A percentile compares a stretch with the other conserved stretches of the same genome.
phyloP scores from a whole-genome alignment of 768 basidiomycete species.

The Podaxis sp. region DNA sequence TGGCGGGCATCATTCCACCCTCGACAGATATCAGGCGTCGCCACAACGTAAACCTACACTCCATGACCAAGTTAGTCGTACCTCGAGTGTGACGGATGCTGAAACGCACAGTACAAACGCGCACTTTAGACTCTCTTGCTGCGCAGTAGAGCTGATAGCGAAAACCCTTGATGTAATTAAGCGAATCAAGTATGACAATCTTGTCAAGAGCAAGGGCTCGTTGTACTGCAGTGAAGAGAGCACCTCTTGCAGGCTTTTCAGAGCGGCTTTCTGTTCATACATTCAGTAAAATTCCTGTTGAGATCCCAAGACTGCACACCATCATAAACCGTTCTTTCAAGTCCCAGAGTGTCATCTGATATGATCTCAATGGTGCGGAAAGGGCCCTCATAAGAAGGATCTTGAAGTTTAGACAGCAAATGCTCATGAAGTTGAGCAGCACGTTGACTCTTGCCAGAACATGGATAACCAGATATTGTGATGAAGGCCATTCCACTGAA shows the following conservation, averaged over 20 bases:
- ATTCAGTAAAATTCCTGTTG: background rate
- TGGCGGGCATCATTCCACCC: constrained; percentile 67
- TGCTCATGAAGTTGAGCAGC: constrained; percentile 60
- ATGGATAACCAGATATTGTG: constrained; percentile 86
- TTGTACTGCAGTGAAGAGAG: constrained; percentile 81
- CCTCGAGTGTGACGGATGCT: background rate
- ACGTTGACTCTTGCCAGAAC: constrained; percentile 81
- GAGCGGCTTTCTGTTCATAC: constrained; percentile 58
- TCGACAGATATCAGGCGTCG: constrained; percentile 72
- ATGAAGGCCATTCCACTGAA: constrained; percentile 76
- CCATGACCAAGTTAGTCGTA: constrained; percentile 12
- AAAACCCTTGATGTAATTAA: constrained; percentile 98
- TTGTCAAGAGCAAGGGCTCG: constrained; percentile 70
- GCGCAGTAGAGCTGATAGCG: constrained; percentile 98
- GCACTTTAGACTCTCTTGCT: constrained; percentile 81
- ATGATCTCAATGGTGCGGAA: constrained; percentile 47
- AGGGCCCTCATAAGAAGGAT: constrained; percentile 55
- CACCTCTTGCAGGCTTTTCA: constrained; percentile 87
- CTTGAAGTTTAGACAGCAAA: constrained; percentile 52
- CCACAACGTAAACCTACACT: constrained; percentile 70
- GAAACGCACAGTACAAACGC: constrained; percentile 79
- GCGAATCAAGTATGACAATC: constrained; percentile 85
- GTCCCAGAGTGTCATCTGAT: constrained; percentile 71
- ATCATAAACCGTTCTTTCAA: constrained; percentile 69
- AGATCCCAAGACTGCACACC: constrained; percentile 42